phyloP scores from a whole-genome alignment of 2,329 filamentous ascomycete genomes.

The Colletotrichum tofieldiae region DNA sequence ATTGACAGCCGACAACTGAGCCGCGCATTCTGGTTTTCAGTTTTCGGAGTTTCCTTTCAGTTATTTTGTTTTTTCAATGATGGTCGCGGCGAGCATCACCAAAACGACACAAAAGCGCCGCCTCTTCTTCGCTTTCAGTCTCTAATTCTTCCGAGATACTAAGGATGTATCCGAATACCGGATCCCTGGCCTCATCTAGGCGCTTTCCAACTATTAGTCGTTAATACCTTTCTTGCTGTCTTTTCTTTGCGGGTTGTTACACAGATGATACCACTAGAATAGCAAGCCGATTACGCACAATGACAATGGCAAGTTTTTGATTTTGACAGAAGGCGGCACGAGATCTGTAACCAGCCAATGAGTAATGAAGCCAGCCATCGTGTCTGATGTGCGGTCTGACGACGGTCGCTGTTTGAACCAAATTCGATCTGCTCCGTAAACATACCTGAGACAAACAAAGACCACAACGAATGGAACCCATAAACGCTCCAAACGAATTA shows the following conservation, averaged over 20 bases:
- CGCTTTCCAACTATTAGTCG: conserved; percentile 22
- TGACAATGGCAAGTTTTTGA: conserved; percentile 28
- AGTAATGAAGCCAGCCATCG: neutral
- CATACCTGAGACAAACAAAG: no score
- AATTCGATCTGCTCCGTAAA: neutral
- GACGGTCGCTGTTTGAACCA: neutral
- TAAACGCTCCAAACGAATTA: neutral
- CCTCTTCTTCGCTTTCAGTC: conserved; percentile 11
- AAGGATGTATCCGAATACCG: conserved; percentile 16
- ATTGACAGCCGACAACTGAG: conserved; percentile 3
- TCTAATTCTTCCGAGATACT: conserved; percentile 26
- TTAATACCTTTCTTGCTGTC: conserved; percentile 38
- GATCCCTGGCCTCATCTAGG: conserved; percentile 28
- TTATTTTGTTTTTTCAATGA: conserved; percentile 7
- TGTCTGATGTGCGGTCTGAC: no score
- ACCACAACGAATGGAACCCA: no score
- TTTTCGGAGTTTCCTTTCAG: no score
- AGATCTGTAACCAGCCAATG: neutral
- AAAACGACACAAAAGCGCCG: conserved; percentile 12
- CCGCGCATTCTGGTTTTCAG: neutral
- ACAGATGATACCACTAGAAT: conserved; percentile 46
- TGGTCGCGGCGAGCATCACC: conserved; percentile 7
- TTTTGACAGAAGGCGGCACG: neutral
- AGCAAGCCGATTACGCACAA: conserved; percentile 40
- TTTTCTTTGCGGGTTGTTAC: conserved; percentile 42